These are phyloP conservation scores for Nitzschia inconspicua DNA, from an alignment of 108 stramenopile species.

Conservation along the genomic window DNA sequence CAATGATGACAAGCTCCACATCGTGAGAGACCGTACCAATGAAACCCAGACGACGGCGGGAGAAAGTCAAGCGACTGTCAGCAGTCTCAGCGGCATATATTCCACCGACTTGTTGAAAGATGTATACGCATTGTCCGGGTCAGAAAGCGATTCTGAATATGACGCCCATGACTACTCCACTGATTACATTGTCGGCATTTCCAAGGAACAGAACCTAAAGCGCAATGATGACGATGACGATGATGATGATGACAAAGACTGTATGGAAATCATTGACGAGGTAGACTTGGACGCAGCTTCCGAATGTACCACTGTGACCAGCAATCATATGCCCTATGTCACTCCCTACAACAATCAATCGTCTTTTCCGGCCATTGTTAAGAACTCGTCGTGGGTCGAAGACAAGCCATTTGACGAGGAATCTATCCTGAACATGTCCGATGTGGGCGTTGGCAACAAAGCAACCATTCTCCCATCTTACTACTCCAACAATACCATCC, in stretches of 20 bases:
- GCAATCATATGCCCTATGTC: too few relatives aligned
- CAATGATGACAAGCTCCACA: not conserved
- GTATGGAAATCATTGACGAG: too few relatives aligned
- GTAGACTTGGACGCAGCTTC: too few relatives aligned
- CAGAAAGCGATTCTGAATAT: not conserved
- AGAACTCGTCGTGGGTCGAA: not conserved
- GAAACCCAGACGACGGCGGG: constrained; percentile 5
- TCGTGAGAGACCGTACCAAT: not conserved
- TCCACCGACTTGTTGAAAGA: not conserved
- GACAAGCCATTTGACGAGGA: constrained; percentile 12
- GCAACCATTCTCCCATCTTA: too few relatives aligned
- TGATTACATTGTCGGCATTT: not conserved
- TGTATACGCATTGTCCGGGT: constrained; percentile 1
- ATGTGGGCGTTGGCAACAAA: not conserved
- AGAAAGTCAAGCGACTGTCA: too few relatives aligned
- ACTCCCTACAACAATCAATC: too few relatives aligned
- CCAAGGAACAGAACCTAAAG: not conserved
- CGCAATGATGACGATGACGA: not conserved
- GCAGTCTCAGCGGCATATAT: constrained; percentile 1
- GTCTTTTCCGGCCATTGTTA: not conserved
- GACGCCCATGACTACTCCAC: not conserved
- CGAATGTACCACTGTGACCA: too few relatives aligned
- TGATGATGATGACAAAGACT: not conserved
- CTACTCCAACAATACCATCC: not conserved
- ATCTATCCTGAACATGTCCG: not conserved